These are phyloP conservation scores for Wallacemonas collosoma DNA, from an alignment of 208 protist genomes.

Conservation along the genomic window DNA sequence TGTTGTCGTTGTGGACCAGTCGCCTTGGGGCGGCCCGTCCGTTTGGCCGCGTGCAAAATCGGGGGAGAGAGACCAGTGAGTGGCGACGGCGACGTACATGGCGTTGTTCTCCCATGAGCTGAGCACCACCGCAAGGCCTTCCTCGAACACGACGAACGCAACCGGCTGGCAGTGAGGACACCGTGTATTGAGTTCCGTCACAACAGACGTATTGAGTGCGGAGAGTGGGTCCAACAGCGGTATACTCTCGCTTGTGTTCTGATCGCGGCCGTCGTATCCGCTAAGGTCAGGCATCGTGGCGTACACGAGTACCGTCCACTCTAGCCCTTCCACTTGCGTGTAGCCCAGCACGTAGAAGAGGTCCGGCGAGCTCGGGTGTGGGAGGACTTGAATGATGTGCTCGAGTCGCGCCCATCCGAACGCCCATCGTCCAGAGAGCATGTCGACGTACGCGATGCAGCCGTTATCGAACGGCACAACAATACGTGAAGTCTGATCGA, in stretches of 20 bases:
- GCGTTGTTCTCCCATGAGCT: background rate
- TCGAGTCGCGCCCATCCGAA: background rate
- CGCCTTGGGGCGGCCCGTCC: background rate
- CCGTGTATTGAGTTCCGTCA: background rate
- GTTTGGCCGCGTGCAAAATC: background rate
- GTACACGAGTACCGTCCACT: conserved; percentile 1
- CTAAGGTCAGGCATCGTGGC: background rate
- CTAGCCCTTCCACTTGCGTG: background rate
- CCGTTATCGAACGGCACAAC: conserved; percentile 12
- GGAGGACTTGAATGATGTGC: conserved; percentile 1
- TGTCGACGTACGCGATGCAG: background rate
- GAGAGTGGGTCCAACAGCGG: background rate
- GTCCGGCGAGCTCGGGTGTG: background rate
- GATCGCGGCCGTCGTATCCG: background rate
- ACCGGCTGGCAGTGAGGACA: background rate
- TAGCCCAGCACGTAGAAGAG: conserved; percentile 22
- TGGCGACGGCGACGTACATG: background rate
- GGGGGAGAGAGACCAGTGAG: background rate
- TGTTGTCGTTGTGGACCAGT: conserved; percentile 1
- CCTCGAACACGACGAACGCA: background rate
- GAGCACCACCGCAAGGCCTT: background rate
- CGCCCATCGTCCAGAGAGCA: background rate
- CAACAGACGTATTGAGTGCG: background rate
- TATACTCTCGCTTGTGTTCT: background rate
- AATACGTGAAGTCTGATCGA: background rate